Conservation (phyloP, 768 basidiomycete genomes). For the Favolaschia claudopus region DNA sequence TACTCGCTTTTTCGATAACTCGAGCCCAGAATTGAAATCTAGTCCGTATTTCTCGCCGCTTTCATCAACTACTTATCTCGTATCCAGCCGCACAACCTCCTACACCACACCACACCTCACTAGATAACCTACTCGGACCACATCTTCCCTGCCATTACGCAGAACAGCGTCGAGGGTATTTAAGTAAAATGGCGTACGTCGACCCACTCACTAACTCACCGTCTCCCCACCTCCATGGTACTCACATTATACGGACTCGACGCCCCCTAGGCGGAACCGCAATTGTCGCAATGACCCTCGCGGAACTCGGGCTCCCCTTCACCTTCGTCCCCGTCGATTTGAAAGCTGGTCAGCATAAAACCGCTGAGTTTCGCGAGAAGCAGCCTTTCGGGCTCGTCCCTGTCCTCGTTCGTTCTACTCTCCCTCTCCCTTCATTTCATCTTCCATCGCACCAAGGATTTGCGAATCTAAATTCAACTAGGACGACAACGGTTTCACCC, state of each 20-base stretch:
- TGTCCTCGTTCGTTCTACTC: constrained; percentile 33
- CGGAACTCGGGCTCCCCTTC: constrained; percentile 58
- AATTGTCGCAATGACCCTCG: constrained; percentile 49
- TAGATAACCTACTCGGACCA: no score
- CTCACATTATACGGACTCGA: constrained; percentile 52
- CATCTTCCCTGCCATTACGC: no score
- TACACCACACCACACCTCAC: no score
- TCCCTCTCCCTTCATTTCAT: constrained; percentile 32
- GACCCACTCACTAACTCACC: no score
- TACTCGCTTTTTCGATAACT: no score
- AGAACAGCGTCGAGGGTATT: no score
- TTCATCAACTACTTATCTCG: no score
- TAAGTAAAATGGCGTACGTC: no score
- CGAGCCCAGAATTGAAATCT: no score
- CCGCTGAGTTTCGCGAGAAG: constrained; percentile 37
- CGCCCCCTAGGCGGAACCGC: constrained; percentile 52
- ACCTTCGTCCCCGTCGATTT: constrained; percentile 49
- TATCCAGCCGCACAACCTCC: no score
- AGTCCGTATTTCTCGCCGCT: no score
- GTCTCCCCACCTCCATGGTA: constrained; percentile 39
- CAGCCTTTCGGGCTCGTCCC: constrained; percentile 61
- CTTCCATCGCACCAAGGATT: neutral
- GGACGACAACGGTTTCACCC: constrained; percentile 55
- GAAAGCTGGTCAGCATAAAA: constrained; percentile 49
- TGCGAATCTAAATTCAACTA: neutral